Percentiles rank a stretch among this genome's conserved stretches.
Conservation (phyloP, 257 asterid genomes). For the Jacaranda copaia region DNA sequence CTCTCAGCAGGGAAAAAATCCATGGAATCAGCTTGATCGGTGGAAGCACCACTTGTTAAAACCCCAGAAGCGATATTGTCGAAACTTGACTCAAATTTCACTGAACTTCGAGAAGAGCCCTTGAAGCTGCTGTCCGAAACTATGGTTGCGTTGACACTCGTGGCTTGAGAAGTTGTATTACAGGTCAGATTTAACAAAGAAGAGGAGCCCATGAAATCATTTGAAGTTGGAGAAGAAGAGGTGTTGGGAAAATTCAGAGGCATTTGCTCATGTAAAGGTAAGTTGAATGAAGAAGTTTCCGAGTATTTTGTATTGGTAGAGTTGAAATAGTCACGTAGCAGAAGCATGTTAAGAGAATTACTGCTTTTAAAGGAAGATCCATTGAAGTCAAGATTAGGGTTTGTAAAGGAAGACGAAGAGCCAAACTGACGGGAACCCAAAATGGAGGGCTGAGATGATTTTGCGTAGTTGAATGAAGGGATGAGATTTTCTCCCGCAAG, state of each 20-base stretch:
- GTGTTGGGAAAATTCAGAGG: constrained; percentile 24
- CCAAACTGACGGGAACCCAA: constrained; percentile 27
- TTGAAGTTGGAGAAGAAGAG: constrained; percentile 3
- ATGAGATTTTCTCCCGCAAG: constrained; percentile 32
- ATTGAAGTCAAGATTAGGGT: constrained; percentile 47
- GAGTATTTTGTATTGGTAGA: constrained; percentile 27
- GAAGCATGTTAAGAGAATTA: constrained; percentile 50
- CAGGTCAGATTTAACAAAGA: constrained; percentile 22
- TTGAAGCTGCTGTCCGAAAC: constrained; percentile 34
- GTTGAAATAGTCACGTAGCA: constrained; percentile 51
- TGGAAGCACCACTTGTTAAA: background rate
- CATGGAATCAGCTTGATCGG: constrained; percentile 43
- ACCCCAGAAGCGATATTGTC: background rate
- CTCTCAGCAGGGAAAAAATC: constrained; percentile 63
- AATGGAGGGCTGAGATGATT: constrained; percentile 47
- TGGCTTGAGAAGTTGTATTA: constrained; percentile 31
- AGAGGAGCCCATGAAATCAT: constrained; percentile 34
- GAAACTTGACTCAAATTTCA: background rate
- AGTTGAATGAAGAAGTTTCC: background rate
- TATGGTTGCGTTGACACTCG: background rate
- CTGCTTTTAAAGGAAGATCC: constrained; percentile 7
- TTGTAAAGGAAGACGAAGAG: constrained; percentile 18
- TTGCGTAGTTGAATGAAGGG: constrained; percentile 44
- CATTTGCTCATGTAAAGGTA: constrained; percentile 41
- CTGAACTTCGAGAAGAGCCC: background rate